Conservation (phyloP, 2,329 filamentous ascomycete genomes). For the Apiospora koreana region DNA sequence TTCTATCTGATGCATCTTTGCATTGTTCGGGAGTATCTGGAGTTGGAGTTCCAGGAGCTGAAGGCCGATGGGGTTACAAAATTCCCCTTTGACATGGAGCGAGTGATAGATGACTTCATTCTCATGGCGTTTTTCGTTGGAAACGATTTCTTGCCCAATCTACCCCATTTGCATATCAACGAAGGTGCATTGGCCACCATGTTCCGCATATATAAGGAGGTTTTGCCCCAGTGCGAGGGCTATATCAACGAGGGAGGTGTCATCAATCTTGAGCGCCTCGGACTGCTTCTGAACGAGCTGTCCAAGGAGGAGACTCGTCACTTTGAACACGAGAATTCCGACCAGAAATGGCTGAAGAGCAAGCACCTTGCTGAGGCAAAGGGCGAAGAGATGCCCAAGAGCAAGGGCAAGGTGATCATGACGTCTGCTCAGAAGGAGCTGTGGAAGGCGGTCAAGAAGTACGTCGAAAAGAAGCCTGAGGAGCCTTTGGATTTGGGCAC, state of each 20-base stretch:
- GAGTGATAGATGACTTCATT: conserved; percentile 98
- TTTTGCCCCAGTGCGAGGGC: conserved; percentile 82
- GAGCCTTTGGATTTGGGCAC: conserved; percentile 72
- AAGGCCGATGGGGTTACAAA: conserved; percentile 70
- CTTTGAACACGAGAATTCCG: conserved; percentile 86
- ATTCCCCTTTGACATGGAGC: conserved; percentile 90
- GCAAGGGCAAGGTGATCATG: conserved; percentile 68
- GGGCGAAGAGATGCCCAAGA: conserved; percentile 59
- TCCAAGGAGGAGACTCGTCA: conserved; percentile 88
- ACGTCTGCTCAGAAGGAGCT: conserved; percentile 79
- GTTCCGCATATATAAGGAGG: conserved; percentile 94
- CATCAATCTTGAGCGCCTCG: conserved; percentile 83
- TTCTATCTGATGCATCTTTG: conserved; percentile 97
- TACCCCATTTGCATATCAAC: conserved; percentile 96
- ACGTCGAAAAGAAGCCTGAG: conserved; percentile 68
- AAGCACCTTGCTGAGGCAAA: conserved; percentile 75
- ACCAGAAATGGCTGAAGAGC: conserved; percentile 88
- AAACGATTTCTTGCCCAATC: conserved; percentile 97
- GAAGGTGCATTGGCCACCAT: conserved; percentile 95
- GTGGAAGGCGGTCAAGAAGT: conserved; percentile 81
- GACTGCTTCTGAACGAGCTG: conserved; percentile 77
- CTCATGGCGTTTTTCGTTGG: conserved; percentile 99
- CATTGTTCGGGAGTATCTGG: conserved; percentile 95
- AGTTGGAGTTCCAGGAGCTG: conserved; percentile 94
- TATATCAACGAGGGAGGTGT: conserved; percentile 96